A percentile compares a stretch with the other conserved stretches of the same genome.
These are phyloP conservation scores for Xylaria sp. DNA, from an alignment of 2,329 filamentous ascomycete species.

Conservation along the genomic window DNA sequence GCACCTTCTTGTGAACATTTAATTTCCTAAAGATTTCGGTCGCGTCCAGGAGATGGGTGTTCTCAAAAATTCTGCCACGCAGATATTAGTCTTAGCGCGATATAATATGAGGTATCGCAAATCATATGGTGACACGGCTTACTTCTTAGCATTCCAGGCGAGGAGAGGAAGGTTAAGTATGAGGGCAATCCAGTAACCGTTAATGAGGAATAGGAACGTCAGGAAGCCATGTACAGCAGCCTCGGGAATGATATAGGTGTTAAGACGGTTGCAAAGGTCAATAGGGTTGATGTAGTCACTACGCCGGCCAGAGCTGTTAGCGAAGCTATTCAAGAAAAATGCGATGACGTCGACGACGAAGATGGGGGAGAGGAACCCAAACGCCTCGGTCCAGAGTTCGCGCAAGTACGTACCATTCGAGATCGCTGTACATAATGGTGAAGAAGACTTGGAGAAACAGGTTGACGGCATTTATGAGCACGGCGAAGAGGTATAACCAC, in stretches of 20 bases:
- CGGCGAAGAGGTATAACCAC: slow-evolving; percentile 97
- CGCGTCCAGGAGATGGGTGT: slow-evolving; percentile 95
- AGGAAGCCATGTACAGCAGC: slow-evolving; percentile 96
- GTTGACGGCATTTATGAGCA: slow-evolving; percentile 99
- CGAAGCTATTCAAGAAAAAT: slow-evolving; percentile 17
- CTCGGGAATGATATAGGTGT: slow-evolving; percentile 99
- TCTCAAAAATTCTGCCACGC: slow-evolving; percentile 84
- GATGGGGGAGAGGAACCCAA: slow-evolving; percentile 23
- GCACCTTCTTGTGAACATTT: slow-evolving; percentile 98
- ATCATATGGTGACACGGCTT: slow-evolving; percentile 55
- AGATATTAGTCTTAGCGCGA: slow-evolving; percentile 36
- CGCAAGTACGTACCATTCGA: slow-evolving; percentile 84
- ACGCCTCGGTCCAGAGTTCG: slow-evolving; percentile 19
- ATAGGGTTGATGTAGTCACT: slow-evolving; percentile 99
- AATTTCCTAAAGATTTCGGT: slow-evolving; percentile 99
- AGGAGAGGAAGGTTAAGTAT: slow-evolving; percentile 92
- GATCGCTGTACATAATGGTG: slow-evolving; percentile 99
- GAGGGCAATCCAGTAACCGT: slow-evolving; percentile 97
- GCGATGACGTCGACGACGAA: slow-evolving; percentile 42
- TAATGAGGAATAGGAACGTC: slow-evolving; percentile 95
- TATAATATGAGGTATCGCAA: neutral
- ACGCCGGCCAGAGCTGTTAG: slow-evolving; percentile 19
- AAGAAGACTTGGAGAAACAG: slow-evolving; percentile 99
- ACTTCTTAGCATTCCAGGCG: slow-evolving; percentile 98
- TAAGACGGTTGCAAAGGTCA: slow-evolving; percentile 99